Conservation (phyloP, 768 basidiomycete genomes). For the Suillus lakei region DNA sequence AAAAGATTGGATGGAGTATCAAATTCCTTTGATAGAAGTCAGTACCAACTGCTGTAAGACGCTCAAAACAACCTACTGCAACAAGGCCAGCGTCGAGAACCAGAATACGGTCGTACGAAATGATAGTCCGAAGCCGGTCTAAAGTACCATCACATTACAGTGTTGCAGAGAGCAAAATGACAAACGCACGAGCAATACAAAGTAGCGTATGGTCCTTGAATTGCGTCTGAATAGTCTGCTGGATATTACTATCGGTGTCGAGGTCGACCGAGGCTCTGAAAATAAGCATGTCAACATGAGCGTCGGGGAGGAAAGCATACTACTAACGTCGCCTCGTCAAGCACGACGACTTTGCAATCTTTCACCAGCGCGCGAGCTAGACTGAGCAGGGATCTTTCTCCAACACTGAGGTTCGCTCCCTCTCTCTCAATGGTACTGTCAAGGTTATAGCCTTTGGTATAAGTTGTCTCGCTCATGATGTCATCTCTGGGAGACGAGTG, state of each 20-base stretch:
- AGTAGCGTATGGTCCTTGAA: constrained; percentile 56
- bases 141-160: background rate
- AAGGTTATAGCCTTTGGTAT: constrained; percentile 47
- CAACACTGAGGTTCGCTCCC: constrained; percentile 54
- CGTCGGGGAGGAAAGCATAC: constrained; percentile 33
- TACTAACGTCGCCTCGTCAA: too few relatives aligned
- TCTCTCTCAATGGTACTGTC: constrained; percentile 58
- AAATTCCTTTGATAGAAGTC: constrained; percentile 47
- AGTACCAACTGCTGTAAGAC: background rate
- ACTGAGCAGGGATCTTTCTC: too few relatives aligned
- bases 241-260: constrained; percentile 60
- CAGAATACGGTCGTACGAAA: constrained; percentile 68
- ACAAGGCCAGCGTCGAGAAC: constrained; percentile 69
- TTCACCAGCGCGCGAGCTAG: too few relatives aligned
- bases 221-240: constrained; percentile 44
- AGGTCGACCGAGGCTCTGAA: constrained; percentile 41
- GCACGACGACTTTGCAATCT: too few relatives aligned
- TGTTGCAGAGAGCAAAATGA: background rate
- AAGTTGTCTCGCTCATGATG: constrained; percentile 15
- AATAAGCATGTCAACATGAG: constrained; percentile 8
- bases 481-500: constrained; percentile 25
- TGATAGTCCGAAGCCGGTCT: constrained; percentile 55
- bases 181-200: constrained; percentile 49
- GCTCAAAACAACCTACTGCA: constrained; percentile 39
- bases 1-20: constrained; percentile 61